Conservation (phyloP, 1,284 basidiomycete genomes). For the Takashimella koratensis region DNA sequence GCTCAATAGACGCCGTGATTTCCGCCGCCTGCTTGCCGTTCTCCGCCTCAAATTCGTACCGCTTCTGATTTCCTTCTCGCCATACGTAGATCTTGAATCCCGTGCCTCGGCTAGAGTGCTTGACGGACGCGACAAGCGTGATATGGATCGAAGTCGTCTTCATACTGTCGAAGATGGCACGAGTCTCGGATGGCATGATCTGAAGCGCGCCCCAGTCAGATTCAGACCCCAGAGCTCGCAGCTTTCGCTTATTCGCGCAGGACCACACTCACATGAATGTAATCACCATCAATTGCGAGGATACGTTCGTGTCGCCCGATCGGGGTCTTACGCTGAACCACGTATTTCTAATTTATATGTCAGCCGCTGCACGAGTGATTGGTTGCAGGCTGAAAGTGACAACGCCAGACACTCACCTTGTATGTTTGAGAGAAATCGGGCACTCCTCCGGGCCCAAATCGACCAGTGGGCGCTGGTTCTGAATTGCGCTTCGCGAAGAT, state of each 20-base stretch:
- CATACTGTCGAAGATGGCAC: slow-evolving; percentile 78
- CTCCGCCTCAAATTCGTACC: slow-evolving; percentile 97
- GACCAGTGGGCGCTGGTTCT: slow-evolving; percentile 58
- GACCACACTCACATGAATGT: slow-evolving; percentile 69
- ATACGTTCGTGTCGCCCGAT: slow-evolving; percentile 87
- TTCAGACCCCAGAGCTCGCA: not conserved
- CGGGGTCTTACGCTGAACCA: slow-evolving; percentile 89
- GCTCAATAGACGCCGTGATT: slow-evolving; percentile 39
- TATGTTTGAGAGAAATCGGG: slow-evolving; percentile 61
- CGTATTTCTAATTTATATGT: slow-evolving; percentile 86
- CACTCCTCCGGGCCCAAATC: slow-evolving; percentile 59
- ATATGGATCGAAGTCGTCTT: slow-evolving; percentile 92
- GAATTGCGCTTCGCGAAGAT: slow-evolving; percentile 77
- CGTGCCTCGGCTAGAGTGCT: slow-evolving; percentile 73
- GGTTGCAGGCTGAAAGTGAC: not conserved
- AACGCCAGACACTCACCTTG: slow-evolving; percentile 71
- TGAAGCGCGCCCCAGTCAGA: slow-evolving; percentile 49
- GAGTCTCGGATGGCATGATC: slow-evolving; percentile 84
- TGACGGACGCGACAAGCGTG: slow-evolving; percentile 76
- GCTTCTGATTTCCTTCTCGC: slow-evolving; percentile 68
- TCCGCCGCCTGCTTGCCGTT: slow-evolving; percentile 64
- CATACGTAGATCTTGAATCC: slow-evolving; percentile 81
- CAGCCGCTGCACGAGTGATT: too few relatives aligned
- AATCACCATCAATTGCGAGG: slow-evolving; percentile 91
- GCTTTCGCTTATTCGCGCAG: too few relatives aligned